Base-by-base conservation (phyloP, 2,329 filamentous ascomycete genomes). In the Lachnellula cervina region DNA sequence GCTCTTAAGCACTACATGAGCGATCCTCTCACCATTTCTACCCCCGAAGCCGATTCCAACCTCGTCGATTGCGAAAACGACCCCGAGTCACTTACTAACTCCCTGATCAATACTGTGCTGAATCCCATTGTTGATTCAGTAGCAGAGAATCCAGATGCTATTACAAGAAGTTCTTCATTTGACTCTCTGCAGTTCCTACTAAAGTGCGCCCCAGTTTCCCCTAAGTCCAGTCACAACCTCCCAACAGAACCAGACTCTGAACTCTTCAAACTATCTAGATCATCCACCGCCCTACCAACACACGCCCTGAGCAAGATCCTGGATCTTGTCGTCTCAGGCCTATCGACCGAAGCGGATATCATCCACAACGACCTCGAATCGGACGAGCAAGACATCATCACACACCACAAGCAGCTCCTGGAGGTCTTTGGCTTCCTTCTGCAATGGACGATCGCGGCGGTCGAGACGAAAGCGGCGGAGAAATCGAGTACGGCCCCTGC, bases 1-100 rank as follows among this genome's bases (percentile, higher is more conserved):
- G 90, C 91, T 63, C 87, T 97, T 73, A 97, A 96, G 79, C 83
- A 90, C 71, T 99, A 97, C 75, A 89, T 97, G 82, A 95, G 90
- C 74, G 93, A 97, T 71, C 93, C 94, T 8, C 79, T 85, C 46
- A 82, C 84, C 40, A 88, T 97, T 54, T 79, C 88, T 7, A 97
- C 92, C 2, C 86, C 89, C 44, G 93, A 97, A 71, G 94, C 92
- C 54, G 88, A 94, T 65, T 74, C 85, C 45, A 83, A 88, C 57
- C 83, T 99, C 19, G 80, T 91, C 66, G 93, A 97, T 70, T 95
- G 90, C 81, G 94, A 97, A 76, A 88, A 89, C 71, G 90, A 97
- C 66, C 89, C 90, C 51, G 90, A 97, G 68, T 81, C 86, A 50
- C 82, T 69, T 40, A 90, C 89, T 28, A 84, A 83, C 57, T 81